Evolutionary conservation across 345 rosid species (phyloP), one percentile per base, ranked within the genome.

Genomic region (Syzygium aqueum): DNA sequence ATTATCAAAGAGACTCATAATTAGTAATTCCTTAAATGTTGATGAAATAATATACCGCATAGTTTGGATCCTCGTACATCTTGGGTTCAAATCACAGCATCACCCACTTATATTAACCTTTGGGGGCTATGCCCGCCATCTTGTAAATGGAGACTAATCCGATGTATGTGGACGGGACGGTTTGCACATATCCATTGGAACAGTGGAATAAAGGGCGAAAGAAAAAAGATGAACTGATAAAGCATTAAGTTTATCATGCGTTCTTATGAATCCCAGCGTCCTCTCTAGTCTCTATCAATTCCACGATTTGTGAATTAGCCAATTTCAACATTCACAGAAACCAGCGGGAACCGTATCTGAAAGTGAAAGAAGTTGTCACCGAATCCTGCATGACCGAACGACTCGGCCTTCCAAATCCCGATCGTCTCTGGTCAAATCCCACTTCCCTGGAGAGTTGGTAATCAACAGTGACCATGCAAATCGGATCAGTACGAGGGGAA

Each of bases 241-340:
- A n/a, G 17, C 3, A 0, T 1, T n/a, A n/a, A 61, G 16, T 1
- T 0, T 1, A 13, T 61, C 73, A 2, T n/a, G 73, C 37, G 14
- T n/a, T 61, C 73, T 16, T 0, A 16, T 3, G 7, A 61, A 13
- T 61, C 19, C 33, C 8, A 61, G 19, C 73, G 17, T 61, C 73
- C 73, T 61, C 37, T 61, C 73, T 14, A 61, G 33, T 61, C 37
- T 61, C 73, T 14, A 61, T 61, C 73, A 6, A 61, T 61, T n/a
- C 73, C 73, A 61, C 19, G 33, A 61, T 15, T 14, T 13, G 33
- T 61, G 37, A 33, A 61, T 6, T 3, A 61, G 33, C 37, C 37
- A 1, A 61, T 13, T 14, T n/a, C 46, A 61, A 14, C 30, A 61
- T 61, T 61, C 4, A 30, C 33, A n/a, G 19, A 61, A 61, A 61